A percentile compares a stretch with the other conserved stretches of the same genome.
Evolutionary conservation across 306 rosid genomes (phyloP).

Genomic region (Gynostemma pentaphyllum): DNA sequence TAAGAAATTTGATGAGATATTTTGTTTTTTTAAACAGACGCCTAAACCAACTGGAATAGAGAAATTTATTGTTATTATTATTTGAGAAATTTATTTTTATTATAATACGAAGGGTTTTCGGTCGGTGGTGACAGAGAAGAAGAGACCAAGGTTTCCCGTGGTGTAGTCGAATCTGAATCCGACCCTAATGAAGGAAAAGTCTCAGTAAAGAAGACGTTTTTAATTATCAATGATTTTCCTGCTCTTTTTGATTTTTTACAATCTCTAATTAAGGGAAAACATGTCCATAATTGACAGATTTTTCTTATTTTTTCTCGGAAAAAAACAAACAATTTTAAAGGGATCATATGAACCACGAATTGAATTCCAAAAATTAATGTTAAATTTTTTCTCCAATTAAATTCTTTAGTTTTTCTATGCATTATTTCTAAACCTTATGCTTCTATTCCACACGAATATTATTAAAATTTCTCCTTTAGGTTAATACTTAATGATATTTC

Average conservation of each 20-base stretch:
- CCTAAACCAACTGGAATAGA: no score
- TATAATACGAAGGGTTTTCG: no score
- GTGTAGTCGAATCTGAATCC: background rate
- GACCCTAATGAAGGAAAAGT: background rate
- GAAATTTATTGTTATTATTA: no score
- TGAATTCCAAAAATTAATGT: background rate
- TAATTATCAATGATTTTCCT: background rate
- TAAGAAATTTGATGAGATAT: no score
- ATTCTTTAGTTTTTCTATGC: no score
- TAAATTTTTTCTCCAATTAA: no score
- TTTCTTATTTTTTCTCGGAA: background rate
- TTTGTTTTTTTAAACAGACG: no score
- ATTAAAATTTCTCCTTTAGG: no score
- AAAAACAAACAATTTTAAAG: background rate
- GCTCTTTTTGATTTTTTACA: background rate
- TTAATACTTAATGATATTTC: no score
- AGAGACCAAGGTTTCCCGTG: background rate
- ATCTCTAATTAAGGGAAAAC: background rate
- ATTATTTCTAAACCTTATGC: no score
- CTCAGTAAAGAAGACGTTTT: constrained; percentile 6
- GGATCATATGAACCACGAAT: background rate
- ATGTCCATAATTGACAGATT: background rate
- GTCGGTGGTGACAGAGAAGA: background rate
- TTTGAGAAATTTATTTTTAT: no score
- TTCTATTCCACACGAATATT: no score